Conservation (phyloP, 441 rosid genomes). For the Hura crepitans region DNA sequence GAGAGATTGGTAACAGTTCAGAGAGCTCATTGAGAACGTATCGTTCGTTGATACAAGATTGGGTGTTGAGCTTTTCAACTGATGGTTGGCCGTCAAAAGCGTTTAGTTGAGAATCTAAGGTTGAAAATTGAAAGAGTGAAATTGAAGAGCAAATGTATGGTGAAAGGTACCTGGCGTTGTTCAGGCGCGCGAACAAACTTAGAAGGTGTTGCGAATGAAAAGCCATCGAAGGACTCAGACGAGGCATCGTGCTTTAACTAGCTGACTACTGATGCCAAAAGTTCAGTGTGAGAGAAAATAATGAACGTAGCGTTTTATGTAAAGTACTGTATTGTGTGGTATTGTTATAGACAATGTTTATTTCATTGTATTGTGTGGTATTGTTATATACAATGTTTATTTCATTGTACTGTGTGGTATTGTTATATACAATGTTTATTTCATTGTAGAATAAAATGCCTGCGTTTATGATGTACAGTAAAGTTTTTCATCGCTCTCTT, state of each 20-base stretch:
- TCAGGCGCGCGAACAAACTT: constrained; percentile 8
- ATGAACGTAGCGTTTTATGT: too few relatives aligned
- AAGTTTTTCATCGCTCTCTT: too few relatives aligned
- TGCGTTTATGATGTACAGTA: too few relatives aligned
- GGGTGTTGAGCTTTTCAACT: constrained; percentile 10
- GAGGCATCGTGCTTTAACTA: not conserved
- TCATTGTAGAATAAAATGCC: too few relatives aligned
- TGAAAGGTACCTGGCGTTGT: constrained; percentile 26
- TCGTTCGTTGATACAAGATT: constrained; percentile 36
- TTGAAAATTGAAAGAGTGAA: constrained; percentile 25
- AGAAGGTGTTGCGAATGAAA: constrained; percentile 17
- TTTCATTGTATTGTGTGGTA: too few relatives aligned
- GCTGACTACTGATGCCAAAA: too few relatives aligned
- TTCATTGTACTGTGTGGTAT: too few relatives aligned
- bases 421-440: too few relatives aligned
- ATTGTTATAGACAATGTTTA: too few relatives aligned
- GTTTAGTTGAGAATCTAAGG: constrained; percentile 14
- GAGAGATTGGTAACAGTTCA: constrained; percentile 44
- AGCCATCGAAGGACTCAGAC: constrained; percentile 26
- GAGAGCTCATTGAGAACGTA: constrained; percentile 56
- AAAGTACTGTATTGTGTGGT: too few relatives aligned
- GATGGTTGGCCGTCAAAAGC: constrained; percentile 16
- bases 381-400: too few relatives aligned
- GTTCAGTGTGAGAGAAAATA: too few relatives aligned
- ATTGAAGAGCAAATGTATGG: constrained; percentile 14